Conservation (phyloP, 2,329 filamentous ascomycete genomes). For the Exophiala phaeomuriformis region DNA sequence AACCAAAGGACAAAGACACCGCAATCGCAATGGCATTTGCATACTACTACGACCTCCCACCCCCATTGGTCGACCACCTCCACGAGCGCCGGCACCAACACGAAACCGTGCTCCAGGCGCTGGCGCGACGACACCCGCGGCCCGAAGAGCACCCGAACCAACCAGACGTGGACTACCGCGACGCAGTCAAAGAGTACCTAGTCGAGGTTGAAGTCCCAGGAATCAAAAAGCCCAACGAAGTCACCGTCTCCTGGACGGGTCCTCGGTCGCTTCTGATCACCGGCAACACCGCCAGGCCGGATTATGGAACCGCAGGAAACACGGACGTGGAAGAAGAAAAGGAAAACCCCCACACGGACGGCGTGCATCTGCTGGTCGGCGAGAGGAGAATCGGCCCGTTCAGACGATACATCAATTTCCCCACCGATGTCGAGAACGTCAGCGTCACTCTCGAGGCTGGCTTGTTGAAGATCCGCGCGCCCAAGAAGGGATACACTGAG, state of each 20-base stretch:
- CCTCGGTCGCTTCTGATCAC: conserved; percentile 16
- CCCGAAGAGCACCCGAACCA: conserved; percentile 24
- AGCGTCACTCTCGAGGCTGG: conserved; percentile 21
- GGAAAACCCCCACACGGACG: conserved; percentile 6
- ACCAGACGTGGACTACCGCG: conserved; percentile 21
- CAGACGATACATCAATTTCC: conserved; percentile 23
- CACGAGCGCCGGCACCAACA: conserved; percentile 20
- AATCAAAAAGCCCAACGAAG: conserved; percentile 19
- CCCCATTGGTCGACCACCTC: conserved; percentile 20
- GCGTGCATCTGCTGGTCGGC: conserved; percentile 17
- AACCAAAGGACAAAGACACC: background rate
- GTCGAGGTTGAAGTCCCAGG: conserved; percentile 23
- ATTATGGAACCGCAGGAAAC: conserved; percentile 16
- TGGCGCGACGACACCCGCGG: conserved; percentile 12
- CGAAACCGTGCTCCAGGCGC: conserved; percentile 15
- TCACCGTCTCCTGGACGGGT: conserved; percentile 21
- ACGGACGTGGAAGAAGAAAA: conserved; percentile 20
- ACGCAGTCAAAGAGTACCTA: conserved; percentile 20
- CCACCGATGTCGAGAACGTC: conserved; percentile 22
- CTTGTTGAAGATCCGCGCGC: conserved; percentile 20
- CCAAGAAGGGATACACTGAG: conserved; percentile 21
- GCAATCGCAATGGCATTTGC: conserved; percentile 16
- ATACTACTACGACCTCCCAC: conserved; percentile 23
- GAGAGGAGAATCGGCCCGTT: conserved; percentile 20
- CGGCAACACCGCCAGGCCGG: conserved; percentile 11